Base-by-base conservation (phyloP, 2,329 filamentous ascomycete genomes). In the Hyphodiscus sp. region DNA sequence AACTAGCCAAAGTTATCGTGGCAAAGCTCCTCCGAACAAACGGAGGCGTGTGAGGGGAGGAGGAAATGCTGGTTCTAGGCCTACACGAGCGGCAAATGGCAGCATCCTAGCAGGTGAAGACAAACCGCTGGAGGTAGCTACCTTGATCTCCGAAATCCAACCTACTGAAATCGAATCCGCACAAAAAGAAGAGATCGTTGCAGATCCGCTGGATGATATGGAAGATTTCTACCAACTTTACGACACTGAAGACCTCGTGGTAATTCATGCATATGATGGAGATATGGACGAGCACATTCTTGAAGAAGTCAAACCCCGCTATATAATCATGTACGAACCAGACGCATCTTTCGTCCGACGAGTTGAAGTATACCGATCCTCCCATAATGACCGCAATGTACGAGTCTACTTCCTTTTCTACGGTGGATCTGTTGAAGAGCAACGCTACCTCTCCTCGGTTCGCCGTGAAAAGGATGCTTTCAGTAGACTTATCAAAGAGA, bases 281-380 rank as follows among this genome's bases (percentile, higher is more conserved):
- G 94, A 97, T 67, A 87, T 92, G 74, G 94, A 99, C 68, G 94
- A 97, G 67, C 89, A 95, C 68, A 80, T 97, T n/a, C 79, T 99
- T 1, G 92, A 99, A 68, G 94, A 99, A 71, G 79, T 94, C 54
- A 91, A 89, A 65, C 94, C 94, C 33, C 85, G 89, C 56, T 96
- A 96, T 70, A 90, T 99, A 55, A 87, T 99, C 73, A 97, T 99
- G 94, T 99, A 96, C 70, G 94, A 97, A 68, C 92, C 94, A 1
- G 91, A 97, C 61, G 84, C 92, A 2, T 85, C 92, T 2, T 99
- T 99, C 69, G 96, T 97, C 65, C 84, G 94, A 15, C 80, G 92
- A 41, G 87, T 99, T 19, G 94, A 99, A 68, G 91, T 97, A 1
- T 99, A 97, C 71, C 85, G 94, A 41, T 96, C 91, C 50, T 96